A percentile compares a stretch with the other conserved stretches of the same genome.
These are phyloP conservation scores for Neonectria neomacrospora DNA, from an alignment of 2,329 filamentous ascomycete species.

Conservation along the genomic window DNA sequence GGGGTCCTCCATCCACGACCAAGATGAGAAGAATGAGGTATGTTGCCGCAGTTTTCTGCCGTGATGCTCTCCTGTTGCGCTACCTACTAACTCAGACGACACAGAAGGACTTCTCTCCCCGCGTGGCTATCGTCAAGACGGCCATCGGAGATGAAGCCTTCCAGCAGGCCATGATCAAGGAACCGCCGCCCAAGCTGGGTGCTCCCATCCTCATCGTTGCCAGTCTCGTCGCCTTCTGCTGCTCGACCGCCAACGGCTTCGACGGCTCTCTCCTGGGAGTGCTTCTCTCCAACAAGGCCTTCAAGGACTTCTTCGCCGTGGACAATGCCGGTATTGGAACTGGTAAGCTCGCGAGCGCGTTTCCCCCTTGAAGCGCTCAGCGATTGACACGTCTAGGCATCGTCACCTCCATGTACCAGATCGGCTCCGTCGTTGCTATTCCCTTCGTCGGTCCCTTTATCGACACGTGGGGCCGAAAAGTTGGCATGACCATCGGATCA, in stretches of 20 bases:
- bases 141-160: constrained; percentile 44
- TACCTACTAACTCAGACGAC: not conserved
- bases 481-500: constrained; percentile 59
- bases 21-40: constrained; percentile 29
- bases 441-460: constrained; percentile 60
- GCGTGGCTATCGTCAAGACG: constrained; percentile 34
- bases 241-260: constrained; percentile 46
- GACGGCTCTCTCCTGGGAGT: constrained; percentile 64
- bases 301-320: constrained; percentile 59
- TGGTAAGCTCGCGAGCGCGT: constrained; percentile 20
- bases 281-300: constrained; percentile 58
- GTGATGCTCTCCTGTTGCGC: not conserved
- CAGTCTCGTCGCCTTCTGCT: constrained; percentile 44
- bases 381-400: constrained; percentile 28
- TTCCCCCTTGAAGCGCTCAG: not conserved
- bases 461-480: constrained; percentile 59
- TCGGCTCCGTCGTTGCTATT: constrained; percentile 60
- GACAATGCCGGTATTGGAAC: constrained; percentile 40
- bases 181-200: constrained; percentile 39
- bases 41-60: not conserved
- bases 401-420: constrained; percentile 58
- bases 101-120: not conserved
- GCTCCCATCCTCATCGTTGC: constrained; percentile 37
- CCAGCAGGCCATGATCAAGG: constrained; percentile 46
- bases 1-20: constrained; percentile 34